Conservation (phyloP, 1,139 yeast species). For the Diutina mesorugosa region DNA sequence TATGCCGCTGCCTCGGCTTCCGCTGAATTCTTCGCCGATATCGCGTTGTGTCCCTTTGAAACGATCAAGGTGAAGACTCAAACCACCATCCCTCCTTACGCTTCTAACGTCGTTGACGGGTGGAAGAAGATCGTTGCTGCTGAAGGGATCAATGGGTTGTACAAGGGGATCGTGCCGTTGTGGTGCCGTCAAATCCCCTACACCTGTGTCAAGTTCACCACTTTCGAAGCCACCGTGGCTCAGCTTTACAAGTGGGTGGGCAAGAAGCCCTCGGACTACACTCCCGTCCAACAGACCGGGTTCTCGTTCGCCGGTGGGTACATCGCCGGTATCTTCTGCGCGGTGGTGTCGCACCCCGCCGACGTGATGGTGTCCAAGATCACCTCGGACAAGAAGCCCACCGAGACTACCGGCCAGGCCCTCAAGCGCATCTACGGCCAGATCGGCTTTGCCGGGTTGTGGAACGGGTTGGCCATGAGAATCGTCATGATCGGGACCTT, state of each 20-base stretch:
- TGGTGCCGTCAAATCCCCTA: slow-evolving; percentile 95
- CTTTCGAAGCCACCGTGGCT: slow-evolving; percentile 83
- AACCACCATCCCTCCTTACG: slow-evolving; percentile 79
- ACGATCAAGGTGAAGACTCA: slow-evolving; percentile 89
- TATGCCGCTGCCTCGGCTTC: slow-evolving; percentile 79
- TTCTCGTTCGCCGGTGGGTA: slow-evolving; percentile 91
- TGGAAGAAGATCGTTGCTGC: slow-evolving; percentile 48
- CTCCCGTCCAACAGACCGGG: slow-evolving; percentile 67
- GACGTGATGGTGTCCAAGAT: slow-evolving; percentile 94
- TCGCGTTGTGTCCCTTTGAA: slow-evolving; percentile 84
- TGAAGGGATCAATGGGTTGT: slow-evolving; percentile 64
- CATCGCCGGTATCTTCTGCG: slow-evolving; percentile 93
- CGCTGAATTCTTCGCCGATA: slow-evolving; percentile 87
- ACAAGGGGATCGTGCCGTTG: slow-evolving; percentile 79
- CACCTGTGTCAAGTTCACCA: slow-evolving; percentile 91
- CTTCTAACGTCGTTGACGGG: slow-evolving; percentile 50
- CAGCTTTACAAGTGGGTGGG: slow-evolving; percentile 44
- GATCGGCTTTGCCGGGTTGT: slow-evolving; percentile 81
- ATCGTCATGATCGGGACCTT: slow-evolving; percentile 93
- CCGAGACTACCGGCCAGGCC: slow-evolving; percentile 57
- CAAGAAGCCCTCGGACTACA: slow-evolving; percentile 25
- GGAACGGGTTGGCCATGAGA: slow-evolving; percentile 93
- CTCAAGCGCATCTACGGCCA: slow-evolving; percentile 58
- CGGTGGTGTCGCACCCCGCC: slow-evolving; percentile 90
- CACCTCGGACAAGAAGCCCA: slow-evolving; percentile 57